Evolutionary conservation across 192 early-diverging fungal species (phyloP), one percentile per base, ranked within the genome.

Genomic region (Linnemannia hyalina): DNA sequence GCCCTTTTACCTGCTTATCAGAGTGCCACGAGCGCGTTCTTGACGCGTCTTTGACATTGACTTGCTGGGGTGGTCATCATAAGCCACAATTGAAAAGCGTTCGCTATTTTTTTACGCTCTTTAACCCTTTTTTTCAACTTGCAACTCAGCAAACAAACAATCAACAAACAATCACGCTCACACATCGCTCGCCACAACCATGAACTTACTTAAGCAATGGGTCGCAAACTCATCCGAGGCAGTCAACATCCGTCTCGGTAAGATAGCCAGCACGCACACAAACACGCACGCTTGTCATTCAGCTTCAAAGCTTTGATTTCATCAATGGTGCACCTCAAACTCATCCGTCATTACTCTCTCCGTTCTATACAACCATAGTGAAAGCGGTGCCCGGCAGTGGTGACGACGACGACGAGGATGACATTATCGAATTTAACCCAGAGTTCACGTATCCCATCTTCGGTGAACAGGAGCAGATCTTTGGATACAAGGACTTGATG

Each of bases 361-460:
- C 20, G 32, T n/a, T 23, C 72, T 26, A 20, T 29, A 15, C 29
- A n/a, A 44, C 36, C 35, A 63, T 81, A 75, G 81, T 87, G 74
- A 75, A 82, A 38, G 76, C 78, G 4, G 70, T 26, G 6, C 76
- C 81, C 40, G 76, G 74, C 1, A 68, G 60, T 65, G 71, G 82
- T 15, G 77, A 76, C 6, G 89, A 90, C 15, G 79, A 78, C 6
- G 89, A 90, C 20, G 85, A 89, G 15, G 91, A 85, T 4, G 87
- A 88, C 68, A 80, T 86, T 29, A 88, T 85, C 0, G 88, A 90
- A 76, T 97, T 98, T 88, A 92, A 94, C 75, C 97, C 97, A 20
- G 91, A 89, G 42, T 99, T 94, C 80, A 97, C 97, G 6, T 97
- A 99, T 87, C 94, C 94, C 26, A 91, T 99, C 38, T 99, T 97